Percentiles rank a stretch among this genome's conserved stretches.
Conservation (phyloP, 2,329 filamentous ascomycete genomes). For the Fusarium sp. region DNA sequence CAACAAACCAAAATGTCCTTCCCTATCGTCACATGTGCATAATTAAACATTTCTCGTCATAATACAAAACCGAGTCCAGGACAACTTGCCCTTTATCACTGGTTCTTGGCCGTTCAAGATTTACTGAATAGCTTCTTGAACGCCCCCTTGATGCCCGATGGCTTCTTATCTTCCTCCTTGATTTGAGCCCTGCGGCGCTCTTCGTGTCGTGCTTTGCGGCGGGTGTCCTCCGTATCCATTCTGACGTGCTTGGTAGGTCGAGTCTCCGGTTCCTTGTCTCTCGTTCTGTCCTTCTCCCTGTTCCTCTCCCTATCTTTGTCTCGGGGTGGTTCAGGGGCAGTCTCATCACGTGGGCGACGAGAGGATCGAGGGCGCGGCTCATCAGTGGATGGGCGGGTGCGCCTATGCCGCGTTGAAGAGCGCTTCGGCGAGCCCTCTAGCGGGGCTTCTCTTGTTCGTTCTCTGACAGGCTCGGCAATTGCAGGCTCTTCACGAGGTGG, state of each 20-base stretch:
- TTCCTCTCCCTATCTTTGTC: constrained; percentile 27
- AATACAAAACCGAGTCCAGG: constrained; percentile 39
- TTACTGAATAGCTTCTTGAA: constrained; percentile 51
- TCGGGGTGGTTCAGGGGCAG: constrained; percentile 30
- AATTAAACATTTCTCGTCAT: constrained; percentile 41
- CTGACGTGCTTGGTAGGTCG: constrained; percentile 42
- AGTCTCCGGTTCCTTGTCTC: constrained; percentile 21
- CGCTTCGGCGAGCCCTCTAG: constrained; percentile 51
- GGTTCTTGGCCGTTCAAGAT: constrained; percentile 34
- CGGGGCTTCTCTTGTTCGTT: constrained; percentile 42
- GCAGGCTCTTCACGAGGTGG: constrained; percentile 44
- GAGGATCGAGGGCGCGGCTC: constrained; percentile 41
- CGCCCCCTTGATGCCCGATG: constrained; percentile 48
- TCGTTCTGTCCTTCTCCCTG: constrained; percentile 25
- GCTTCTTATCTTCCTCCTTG: constrained; percentile 51
- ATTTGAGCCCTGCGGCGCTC: constrained; percentile 51
- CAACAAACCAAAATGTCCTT: constrained; percentile 26
- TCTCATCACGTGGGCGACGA: constrained; percentile 40
- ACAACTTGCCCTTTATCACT: constrained; percentile 15
- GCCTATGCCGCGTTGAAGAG: constrained; percentile 39
- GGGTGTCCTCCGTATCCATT: constrained; percentile 53
- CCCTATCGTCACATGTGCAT: constrained; percentile 45
- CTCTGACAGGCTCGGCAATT: constrained; percentile 37
- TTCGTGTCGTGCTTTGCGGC: constrained; percentile 51
- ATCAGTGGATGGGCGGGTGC: constrained; percentile 36